These are phyloP conservation scores for Epichloe amarillans DNA, from an alignment of 2,329 filamentous ascomycete species.

Conservation along the genomic window DNA sequence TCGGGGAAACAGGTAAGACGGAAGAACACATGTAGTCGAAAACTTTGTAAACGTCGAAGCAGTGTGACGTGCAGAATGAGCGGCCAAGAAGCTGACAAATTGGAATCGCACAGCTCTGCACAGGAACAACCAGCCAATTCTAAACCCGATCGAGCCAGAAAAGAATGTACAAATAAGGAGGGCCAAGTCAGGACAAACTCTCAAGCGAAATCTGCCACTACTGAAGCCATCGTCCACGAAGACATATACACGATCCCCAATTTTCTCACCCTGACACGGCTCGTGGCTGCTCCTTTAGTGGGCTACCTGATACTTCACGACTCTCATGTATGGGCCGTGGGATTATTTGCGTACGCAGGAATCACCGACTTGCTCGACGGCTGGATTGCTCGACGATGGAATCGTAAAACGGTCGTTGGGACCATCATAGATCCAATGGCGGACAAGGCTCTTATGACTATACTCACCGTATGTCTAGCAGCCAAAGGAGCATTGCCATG, in stretches of 20 bases:
- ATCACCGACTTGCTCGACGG: slow-evolving; percentile 88
- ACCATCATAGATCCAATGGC: slow-evolving; percentile 95
- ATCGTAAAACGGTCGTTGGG: slow-evolving; percentile 83
- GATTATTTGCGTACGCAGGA: slow-evolving; percentile 83
- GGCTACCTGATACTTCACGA: slow-evolving; percentile 83
- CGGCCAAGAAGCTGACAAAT: not conserved
- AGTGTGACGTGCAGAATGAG: not conserved
- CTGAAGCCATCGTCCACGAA: slow-evolving; percentile 41
- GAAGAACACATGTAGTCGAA: not conserved
- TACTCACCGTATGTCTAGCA: slow-evolving; percentile 74
- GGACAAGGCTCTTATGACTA: slow-evolving; percentile 91
- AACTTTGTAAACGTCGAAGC: not conserved
- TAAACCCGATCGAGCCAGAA: not conserved
- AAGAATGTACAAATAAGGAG: not conserved
- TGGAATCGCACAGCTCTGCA: not conserved
- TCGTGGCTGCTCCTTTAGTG: slow-evolving; percentile 69
- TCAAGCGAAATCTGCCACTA: not conserved
- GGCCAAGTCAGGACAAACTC: not conserved
- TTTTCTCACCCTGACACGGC: slow-evolving; percentile 73
- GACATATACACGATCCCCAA: slow-evolving; percentile 98
- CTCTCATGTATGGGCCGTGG: slow-evolving; percentile 63
- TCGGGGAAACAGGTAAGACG: not conserved
- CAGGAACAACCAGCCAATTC: not conserved
- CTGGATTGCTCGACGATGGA: slow-evolving; percentile 80
- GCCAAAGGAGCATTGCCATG: slow-evolving; percentile 69